Evolutionary conservation across 1,284 basidiomycete species (phyloP).

Genomic region (Stygiomarasmius scandens): DNA sequence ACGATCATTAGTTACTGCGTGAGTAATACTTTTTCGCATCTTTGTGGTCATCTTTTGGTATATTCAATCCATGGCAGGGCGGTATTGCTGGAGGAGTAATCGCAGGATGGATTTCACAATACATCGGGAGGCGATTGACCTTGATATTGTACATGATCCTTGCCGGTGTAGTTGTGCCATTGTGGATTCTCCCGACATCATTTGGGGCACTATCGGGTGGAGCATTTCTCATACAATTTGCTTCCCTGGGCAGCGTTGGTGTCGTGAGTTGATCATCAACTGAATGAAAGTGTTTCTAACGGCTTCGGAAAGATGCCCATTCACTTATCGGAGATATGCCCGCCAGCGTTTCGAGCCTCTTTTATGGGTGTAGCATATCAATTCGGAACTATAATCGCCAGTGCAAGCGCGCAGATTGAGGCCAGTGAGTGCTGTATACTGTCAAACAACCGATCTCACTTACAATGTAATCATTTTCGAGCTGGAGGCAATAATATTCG

Average conservation of each 20-base stretch:
- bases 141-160: conserved; percentile 67
- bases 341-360: conserved; percentile 90
- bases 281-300: no score
- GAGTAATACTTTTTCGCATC: no score
- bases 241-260: conserved; percentile 13
- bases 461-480: conserved; percentile 42
- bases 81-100: conserved; percentile 79
- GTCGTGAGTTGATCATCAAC: no score
- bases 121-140: conserved; percentile 85
- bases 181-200: conserved; percentile 79
- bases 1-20: conserved; percentile 92
- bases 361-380: conserved; percentile 95
- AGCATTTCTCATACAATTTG: conserved; percentile 82
- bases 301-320: conserved; percentile 66
- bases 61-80: conserved; percentile 56
- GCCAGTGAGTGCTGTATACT: conserved; percentile 55
- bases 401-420: conserved; percentile 91
- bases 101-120: conserved; percentile 82
- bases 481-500: conserved; percentile 67
- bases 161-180: conserved; percentile 73
- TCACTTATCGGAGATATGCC: conserved; percentile 86
- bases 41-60: no score
- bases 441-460: conserved; percentile 5
- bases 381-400: conserved; percentile 86
- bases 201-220: conserved; percentile 74